Percentiles rank a stretch among this genome's conserved stretches.
phyloP scores from a whole-genome alignment of 2,329 filamentous ascomycete species.

The Pseudocercospora musae region DNA sequence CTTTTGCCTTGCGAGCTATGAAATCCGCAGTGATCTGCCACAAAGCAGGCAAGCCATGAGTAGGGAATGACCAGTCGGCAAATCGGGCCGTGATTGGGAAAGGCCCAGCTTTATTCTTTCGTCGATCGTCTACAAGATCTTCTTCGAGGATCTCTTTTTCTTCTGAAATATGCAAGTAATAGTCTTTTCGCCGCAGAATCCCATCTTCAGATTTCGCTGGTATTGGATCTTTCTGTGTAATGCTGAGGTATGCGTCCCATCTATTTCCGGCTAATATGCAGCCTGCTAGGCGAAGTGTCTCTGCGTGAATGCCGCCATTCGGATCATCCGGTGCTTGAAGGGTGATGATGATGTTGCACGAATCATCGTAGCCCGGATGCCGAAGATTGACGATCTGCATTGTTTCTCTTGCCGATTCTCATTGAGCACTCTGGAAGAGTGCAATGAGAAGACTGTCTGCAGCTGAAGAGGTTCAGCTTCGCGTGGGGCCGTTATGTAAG shows the following conservation, averaged over 20 bases:
- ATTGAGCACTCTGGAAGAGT: background rate
- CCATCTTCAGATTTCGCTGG: background rate
- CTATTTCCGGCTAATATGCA: constrained; percentile 5
- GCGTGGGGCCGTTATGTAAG: background rate
- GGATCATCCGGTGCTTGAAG: constrained; percentile 11
- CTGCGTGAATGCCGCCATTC: constrained; percentile 11
- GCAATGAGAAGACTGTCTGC: background rate
- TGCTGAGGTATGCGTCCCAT: constrained; percentile 10
- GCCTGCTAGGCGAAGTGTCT: constrained; percentile 2
- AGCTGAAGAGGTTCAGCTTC: background rate
- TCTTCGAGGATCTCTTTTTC: background rate
- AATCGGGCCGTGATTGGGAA: background rate
- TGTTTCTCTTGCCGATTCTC: background rate
- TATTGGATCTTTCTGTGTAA: background rate
- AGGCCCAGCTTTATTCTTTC: background rate
- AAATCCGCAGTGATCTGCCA: background rate
- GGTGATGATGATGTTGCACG: constrained; percentile 7
- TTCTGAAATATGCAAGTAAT: background rate
- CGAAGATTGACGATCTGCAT: constrained; percentile 8
- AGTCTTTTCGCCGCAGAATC: background rate
- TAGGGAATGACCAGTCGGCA: constrained; percentile 1
- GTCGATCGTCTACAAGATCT: background rate
- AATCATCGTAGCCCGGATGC: constrained; percentile 6
- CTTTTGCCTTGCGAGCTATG: background rate
- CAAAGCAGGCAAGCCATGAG: background rate